phyloP scores from a whole-genome alignment of 495 filamentous ascomycete genomes.

The Neurospora sp. region DNA sequence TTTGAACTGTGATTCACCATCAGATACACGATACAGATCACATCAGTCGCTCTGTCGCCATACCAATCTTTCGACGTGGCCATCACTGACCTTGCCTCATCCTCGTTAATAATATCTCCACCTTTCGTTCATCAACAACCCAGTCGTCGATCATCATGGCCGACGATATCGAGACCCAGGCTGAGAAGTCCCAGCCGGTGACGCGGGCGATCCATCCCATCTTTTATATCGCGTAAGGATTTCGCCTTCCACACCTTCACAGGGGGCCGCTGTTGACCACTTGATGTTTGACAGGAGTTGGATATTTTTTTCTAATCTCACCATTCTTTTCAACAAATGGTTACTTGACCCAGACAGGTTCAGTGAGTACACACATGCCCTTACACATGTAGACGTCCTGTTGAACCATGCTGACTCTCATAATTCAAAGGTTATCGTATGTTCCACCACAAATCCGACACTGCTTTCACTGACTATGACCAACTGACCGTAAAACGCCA shows the following conservation, averaged over 20 bases:
- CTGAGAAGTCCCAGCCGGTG: constrained; percentile 10
- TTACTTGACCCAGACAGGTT: constrained; percentile 67
- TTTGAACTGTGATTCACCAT: not conserved
- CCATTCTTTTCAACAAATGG: constrained; percentile 94
- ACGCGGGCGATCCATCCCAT: constrained; percentile 9
- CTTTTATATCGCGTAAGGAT: constrained; percentile 15
- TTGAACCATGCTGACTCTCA: constrained; percentile 8
- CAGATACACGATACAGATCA: not conserved
- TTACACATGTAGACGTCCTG: not conserved
- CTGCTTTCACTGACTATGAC: not conserved
- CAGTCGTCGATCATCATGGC: constrained; percentile 3
- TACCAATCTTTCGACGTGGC: not conserved
- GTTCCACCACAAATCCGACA: not conserved
- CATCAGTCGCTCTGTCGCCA: not conserved
- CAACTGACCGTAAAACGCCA: not conserved
- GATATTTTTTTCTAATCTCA: constrained; percentile 78
- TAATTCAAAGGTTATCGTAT: constrained; percentile 20
- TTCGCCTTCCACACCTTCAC: not conserved
- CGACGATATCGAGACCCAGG: constrained; percentile 14
- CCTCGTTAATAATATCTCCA: not conserved
- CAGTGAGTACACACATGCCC: constrained; percentile 45
- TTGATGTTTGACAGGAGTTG: constrained; percentile 47
- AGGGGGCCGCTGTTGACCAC: not conserved
- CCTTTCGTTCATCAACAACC: not conserved
- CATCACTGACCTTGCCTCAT: not conserved